Conservation (phyloP, 345 rosid genomes). For the Clausena lansium region DNA sequence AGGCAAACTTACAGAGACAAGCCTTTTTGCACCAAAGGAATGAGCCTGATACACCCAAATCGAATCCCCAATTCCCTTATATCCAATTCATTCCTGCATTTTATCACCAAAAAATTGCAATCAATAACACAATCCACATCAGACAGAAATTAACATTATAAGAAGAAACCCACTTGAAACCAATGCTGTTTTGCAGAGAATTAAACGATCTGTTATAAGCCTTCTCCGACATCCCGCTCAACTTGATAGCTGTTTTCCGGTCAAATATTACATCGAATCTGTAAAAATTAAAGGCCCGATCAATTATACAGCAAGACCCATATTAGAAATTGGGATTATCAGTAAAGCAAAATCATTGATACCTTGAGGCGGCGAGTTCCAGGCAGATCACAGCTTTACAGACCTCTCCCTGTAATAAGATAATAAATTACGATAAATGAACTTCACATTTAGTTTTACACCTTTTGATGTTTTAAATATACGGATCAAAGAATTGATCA, state of each 20-base stretch:
- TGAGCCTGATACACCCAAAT: constrained; percentile 87
- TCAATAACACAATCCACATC: neutral
- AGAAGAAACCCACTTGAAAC: constrained; percentile 59
- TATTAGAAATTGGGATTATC: neutral
- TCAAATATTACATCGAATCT: constrained; percentile 75
- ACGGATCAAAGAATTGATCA: neutral
- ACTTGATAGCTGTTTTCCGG: constrained; percentile 57
- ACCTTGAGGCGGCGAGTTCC: constrained; percentile 86
- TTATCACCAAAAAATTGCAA: neutral
- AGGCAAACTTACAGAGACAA: constrained; percentile 57
- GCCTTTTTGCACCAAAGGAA: constrained; percentile 69
- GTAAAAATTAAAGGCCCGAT: constrained; percentile 6
- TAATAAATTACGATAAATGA: neutral
- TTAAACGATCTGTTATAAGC: constrained; percentile 84
- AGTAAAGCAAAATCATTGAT: neutral
- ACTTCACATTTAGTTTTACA: neutral
- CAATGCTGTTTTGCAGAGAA: constrained; percentile 68
- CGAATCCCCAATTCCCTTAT: constrained; percentile 76
- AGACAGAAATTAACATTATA: neutral
- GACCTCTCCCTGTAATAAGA: constrained; percentile 68
- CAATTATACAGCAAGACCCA: neutral
- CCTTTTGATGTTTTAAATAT: neutral
- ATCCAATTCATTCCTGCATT: constrained; percentile 62
- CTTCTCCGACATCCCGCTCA: constrained; percentile 92
- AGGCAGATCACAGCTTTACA: constrained; percentile 89